Evolutionary conservation across 768 basidiomycete genomes (phyloP), one percentile per base, ranked within the genome.

Genomic region (Rhodocollybia butyracea): DNA sequence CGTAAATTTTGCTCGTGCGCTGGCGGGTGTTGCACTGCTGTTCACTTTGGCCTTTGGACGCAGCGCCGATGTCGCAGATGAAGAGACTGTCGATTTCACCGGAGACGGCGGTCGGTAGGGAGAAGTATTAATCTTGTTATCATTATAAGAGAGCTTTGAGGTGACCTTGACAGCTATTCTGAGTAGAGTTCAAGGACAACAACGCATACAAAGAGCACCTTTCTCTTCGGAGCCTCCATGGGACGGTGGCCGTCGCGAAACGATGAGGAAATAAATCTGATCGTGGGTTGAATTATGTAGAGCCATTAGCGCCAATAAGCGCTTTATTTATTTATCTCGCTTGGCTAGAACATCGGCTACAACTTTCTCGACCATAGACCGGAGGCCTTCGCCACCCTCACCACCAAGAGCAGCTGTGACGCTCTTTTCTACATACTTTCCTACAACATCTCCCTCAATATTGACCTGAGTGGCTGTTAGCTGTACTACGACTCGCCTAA

Each of bases 381-480:
- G 71, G 45, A 88, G 61, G 3, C 74, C 74, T 30, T 74, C 73
- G 19, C 76, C 76, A 0, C 76, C 83, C 5, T 72, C 75, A 1
- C 83, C 84, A 6, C 79, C 79, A 39, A 91, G 71, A 48, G 83
- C 84, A 38, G 87, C 86, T 13, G 71, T 65, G 2, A 95, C 89
- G 54, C 91, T 88, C 76, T 94, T 94, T 64, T 82, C 81, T 3
- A 95, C 90, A 60, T 91, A 94, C 70, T 96, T 96, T 15, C 91
- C 94, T 19, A 95, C 85, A 84, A 94, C 92, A 67, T 97, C 94
- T 41, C 88, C 94, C 74, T 99, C 97, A 57, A 99, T 81, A 65
- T 99, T 99, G n/a, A n/a, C n/a, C n/a, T n/a, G n/a, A n/a, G n/a
- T n/a, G n/a, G n/a, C n/a, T n/a, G n/a, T n/a, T n/a, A n/a, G n/a